These are phyloP conservation scores for Candida golubevii DNA, from an alignment of 805 yeast genomes.

Conservation along the genomic window DNA sequence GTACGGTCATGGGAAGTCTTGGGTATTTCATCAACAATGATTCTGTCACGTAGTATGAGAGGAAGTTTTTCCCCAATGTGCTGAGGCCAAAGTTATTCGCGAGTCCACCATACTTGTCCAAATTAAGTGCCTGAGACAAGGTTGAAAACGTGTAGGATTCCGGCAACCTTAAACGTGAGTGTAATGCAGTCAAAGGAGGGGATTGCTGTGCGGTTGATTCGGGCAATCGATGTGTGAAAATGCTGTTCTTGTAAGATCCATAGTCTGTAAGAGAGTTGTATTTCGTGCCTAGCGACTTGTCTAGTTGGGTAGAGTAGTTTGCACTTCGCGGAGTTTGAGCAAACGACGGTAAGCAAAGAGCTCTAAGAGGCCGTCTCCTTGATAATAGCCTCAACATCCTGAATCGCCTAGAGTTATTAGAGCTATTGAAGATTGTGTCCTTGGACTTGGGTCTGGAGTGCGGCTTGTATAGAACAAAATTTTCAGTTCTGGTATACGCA, in stretches of 20 bases:
- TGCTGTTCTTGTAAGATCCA: conserved; percentile 37
- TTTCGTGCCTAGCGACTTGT: conserved; percentile 26
- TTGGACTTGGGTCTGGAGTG: not conserved
- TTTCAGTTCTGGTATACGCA: conserved; percentile 10
- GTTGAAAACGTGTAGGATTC: conserved; percentile 53
- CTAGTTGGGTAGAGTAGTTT: conserved; percentile 23
- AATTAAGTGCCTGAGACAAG: conserved; percentile 76
- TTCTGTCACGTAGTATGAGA: conserved; percentile 73
- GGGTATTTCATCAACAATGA: conserved; percentile 75
- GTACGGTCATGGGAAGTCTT: conserved; percentile 77
- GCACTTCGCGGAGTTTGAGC: conserved; percentile 7
- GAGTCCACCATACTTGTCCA: conserved; percentile 38
- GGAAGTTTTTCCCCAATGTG: conserved; percentile 74
- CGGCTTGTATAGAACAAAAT: conserved; percentile 9
- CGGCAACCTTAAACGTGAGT: conserved; percentile 68
- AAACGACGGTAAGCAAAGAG: conserved; percentile 5
- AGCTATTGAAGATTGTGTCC: not conserved
- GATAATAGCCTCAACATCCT: conserved; percentile 15
- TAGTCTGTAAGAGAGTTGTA: conserved; percentile 33
- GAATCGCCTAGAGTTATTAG: not conserved
- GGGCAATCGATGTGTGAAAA: conserved; percentile 43
- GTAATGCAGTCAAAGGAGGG: conserved; percentile 75
- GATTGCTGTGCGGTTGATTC: conserved; percentile 50
- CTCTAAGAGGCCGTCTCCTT: conserved; percentile 7
- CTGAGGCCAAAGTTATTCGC: conserved; percentile 77